Evolutionary conservation across 2,329 filamentous ascomycete species (phyloP).

Genomic region (Colletotrichum lentis): DNA sequence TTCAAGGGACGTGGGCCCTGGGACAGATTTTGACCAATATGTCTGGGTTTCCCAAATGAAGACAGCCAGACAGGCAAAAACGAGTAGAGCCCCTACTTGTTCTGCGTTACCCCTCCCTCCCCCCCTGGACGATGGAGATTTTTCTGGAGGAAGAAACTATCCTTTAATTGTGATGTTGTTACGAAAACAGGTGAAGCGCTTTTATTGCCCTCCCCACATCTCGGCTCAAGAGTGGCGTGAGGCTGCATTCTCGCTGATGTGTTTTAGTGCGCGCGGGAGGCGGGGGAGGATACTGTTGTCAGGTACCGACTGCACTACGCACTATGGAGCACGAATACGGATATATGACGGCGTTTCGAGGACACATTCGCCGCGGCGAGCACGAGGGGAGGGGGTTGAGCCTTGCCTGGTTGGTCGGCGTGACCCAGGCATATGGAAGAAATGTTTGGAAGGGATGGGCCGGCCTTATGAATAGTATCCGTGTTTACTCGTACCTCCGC

Average conservation of each 20-base stretch:
- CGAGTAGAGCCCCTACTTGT: not conserved
- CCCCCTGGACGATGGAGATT: slow-evolving; percentile 7
- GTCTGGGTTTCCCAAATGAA: slow-evolving; percentile 27
- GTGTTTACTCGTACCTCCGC: slow-evolving; percentile 14
- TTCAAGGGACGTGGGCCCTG: slow-evolving; percentile 56
- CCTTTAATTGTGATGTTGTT: slow-evolving; percentile 35
- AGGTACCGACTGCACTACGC: too few relatives aligned
- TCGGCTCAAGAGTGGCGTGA: slow-evolving; percentile 27
- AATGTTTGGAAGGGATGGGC: not conserved
- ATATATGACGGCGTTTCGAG: too few relatives aligned
- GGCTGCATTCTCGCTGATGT: not conserved
- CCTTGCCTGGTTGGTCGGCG: not conserved
- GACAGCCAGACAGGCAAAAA: slow-evolving; percentile 6
- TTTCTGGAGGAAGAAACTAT: slow-evolving; percentile 27
- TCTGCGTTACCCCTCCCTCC: not conserved
- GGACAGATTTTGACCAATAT: slow-evolving; percentile 24
- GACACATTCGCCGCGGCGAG: not conserved
- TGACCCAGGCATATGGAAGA: not conserved
- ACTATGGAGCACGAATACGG: too few relatives aligned
- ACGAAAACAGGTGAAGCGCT: slow-evolving; percentile 38
- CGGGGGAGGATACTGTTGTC: not conserved
- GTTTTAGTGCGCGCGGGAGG: slow-evolving; percentile 9
- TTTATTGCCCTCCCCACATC: slow-evolving; percentile 33
- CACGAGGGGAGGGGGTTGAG: not conserved
- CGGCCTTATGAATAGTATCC: slow-evolving; percentile 24